Conservation (phyloP, 768 basidiomycete genomes). For the Kwoniella bestiolae region DNA sequence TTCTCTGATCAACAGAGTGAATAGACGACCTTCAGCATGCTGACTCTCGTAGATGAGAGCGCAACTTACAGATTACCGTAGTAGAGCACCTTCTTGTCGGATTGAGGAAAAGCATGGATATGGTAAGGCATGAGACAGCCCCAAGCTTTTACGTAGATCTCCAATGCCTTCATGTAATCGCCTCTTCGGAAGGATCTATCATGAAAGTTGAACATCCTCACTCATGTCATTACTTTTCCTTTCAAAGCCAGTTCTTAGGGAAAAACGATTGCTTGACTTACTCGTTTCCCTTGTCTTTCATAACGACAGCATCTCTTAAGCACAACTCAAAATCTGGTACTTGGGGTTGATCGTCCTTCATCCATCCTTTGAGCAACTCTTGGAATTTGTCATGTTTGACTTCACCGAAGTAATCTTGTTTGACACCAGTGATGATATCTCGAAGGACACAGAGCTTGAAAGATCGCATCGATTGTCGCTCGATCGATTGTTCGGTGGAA, state of each 20-base stretch:
- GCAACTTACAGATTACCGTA: slow-evolving; percentile 5
- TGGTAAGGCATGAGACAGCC: slow-evolving; percentile 6
- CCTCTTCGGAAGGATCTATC: slow-evolving; percentile 3
- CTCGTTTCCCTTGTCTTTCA: slow-evolving; percentile 4
- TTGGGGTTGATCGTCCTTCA: neutral
- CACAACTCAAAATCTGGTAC: neutral
- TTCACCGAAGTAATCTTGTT: too few relatives aligned
- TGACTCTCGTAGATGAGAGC: neutral
- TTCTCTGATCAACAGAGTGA: neutral
- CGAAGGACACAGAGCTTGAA: slow-evolving; percentile 4
- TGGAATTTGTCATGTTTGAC: neutral
- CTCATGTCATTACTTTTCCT: neutral
- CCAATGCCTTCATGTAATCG: neutral
- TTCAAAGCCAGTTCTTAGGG: neutral
- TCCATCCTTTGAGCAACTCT: neutral
- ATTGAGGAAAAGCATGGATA: neutral
- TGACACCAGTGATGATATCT: neutral
- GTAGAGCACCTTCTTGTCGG: neutral
- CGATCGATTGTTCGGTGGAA: neutral
- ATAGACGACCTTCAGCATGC: neutral
- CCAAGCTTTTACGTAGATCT: slow-evolving; percentile 1
- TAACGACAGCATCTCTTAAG: neutral
- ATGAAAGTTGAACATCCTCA: neutral
- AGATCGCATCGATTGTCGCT: neutral
- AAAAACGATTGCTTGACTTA: neutral